phyloP scores from a whole-genome alignment of 257 asterid species.

The Nicotiana attenuata region DNA sequence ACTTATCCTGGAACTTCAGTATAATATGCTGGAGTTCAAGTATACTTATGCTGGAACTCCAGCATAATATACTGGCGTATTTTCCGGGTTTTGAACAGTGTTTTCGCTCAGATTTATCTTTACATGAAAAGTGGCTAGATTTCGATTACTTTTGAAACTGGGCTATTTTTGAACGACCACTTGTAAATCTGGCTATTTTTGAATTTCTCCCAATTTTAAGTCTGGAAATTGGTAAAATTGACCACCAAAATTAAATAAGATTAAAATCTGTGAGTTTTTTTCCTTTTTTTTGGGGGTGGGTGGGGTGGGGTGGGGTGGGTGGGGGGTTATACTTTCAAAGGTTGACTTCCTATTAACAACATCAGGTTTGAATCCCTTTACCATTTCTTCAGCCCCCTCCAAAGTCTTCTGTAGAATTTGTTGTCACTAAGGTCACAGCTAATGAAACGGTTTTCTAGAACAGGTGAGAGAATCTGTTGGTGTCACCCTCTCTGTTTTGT shows the following conservation, averaged over 20 bases:
- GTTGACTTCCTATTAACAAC: neutral
- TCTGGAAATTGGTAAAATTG: neutral
- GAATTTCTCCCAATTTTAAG: too few relatives aligned
- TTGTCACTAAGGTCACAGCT: constrained; percentile 12
- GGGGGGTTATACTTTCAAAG: neutral
- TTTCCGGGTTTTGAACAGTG: too few relatives aligned
- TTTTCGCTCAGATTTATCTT: too few relatives aligned
- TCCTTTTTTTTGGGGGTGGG: too few relatives aligned
- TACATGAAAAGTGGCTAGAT: too few relatives aligned
- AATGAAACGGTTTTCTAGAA: constrained; percentile 18
- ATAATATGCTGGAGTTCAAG: too few relatives aligned
- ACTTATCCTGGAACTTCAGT: too few relatives aligned
- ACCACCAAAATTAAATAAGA: neutral
- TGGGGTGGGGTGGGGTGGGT: neutral
- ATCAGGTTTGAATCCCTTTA: neutral
- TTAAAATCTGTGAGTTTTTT: neutral
- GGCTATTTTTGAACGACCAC: too few relatives aligned
- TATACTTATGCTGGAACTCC: too few relatives aligned
- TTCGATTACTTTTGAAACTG: too few relatives aligned
- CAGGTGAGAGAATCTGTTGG: constrained; percentile 99
- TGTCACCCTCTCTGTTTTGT: constrained; percentile 73
- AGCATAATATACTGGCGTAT: too few relatives aligned
- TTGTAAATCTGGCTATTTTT: too few relatives aligned
- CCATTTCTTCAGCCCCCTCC: neutral
- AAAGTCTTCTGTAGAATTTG: constrained; percentile 11